These are phyloP conservation scores for Mycosphaerella sp. DNA, from an alignment of 2,329 filamentous ascomycete genomes.

Conservation along the genomic window DNA sequence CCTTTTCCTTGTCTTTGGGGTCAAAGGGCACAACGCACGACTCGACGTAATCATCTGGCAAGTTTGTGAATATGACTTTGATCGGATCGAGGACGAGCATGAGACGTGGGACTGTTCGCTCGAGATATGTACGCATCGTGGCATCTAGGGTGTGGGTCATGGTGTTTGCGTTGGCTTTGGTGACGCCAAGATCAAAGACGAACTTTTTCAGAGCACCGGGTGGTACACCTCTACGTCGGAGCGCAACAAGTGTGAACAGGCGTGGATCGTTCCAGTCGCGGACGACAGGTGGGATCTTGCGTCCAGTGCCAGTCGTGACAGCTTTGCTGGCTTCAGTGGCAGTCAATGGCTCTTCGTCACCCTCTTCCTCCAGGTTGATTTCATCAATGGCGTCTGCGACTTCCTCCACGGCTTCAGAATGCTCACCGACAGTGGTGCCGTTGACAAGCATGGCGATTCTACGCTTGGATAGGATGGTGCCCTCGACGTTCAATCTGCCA, in stretches of 20 bases:
- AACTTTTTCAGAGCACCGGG: constrained; percentile 85
- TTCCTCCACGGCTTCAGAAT: constrained; percentile 24
- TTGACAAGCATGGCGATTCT: constrained; percentile 75
- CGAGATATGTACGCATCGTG: constrained; percentile 76
- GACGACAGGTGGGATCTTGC: constrained; percentile 52
- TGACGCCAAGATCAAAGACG: constrained; percentile 85
- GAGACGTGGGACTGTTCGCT: constrained; percentile 77
- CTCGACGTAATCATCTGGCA: constrained; percentile 59
- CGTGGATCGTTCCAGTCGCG: constrained; percentile 88
- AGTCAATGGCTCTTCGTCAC: constrained; percentile 32
- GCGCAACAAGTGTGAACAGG: constrained; percentile 77
- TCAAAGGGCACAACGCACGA: constrained; percentile 71
- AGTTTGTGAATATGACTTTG: constrained; percentile 72
- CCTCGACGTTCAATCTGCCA: constrained; percentile 69
- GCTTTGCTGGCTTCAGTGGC: constrained; percentile 25
- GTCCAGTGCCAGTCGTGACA: constrained; percentile 18
- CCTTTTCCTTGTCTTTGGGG: constrained; percentile 67
- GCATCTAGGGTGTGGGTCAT: constrained; percentile 79
- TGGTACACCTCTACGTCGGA: constrained; percentile 78
- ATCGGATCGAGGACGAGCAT: constrained; percentile 87
- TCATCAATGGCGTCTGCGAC: constrained; percentile 33
- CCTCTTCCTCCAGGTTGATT: constrained; percentile 41
- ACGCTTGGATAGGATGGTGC: constrained; percentile 82
- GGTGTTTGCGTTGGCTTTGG: constrained; percentile 72
- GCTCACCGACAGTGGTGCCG: constrained; percentile 42